Base-by-base conservation (phyloP, 768 basidiomycete genomes). In the Phylloporus scabripes region DNA sequence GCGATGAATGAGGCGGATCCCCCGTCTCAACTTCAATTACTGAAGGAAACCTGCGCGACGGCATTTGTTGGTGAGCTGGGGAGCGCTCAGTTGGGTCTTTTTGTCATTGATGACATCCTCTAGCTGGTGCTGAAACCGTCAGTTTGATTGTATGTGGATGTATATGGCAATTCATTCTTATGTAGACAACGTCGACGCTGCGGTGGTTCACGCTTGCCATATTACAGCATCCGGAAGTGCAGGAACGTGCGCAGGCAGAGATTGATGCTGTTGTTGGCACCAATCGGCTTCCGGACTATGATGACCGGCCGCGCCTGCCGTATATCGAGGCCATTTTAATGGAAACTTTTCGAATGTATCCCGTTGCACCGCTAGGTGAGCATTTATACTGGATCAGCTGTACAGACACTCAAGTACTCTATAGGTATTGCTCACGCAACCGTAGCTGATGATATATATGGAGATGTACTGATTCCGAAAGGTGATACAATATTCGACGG, bases 131-230 rank as follows among this genome's bases (percentile, higher is more conserved):
- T 11, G 62, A 58, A 43, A 53, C 63, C 0, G 54, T 56, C 7
- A 40, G 61, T 51, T 7, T 20, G 5, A 28, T 18, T 20, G 3
- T 1, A 1, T 36, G 1, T 20, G 12, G 12, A 18, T 18, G 23
- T 8, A 11, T 45, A 7, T 45, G 15, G 36, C 9, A 34, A 14
- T 24, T 53, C 32, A 47, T 2, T 33, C 12, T 49, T 37, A 33
- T 15, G 17, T 24, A 57, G 53, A 46, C 50, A 5, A 12, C 42
- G 1, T 36, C 62, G 1, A 52, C 48, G 11, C 29, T 56, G 15
- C 14, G 39, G n/a, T 26, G 14, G 1, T 70, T 72, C 47, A 52
- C 70, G 49, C 53, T 70, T n/a, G 62, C 60, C 11, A 71, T 70
- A 63, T 24, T 62, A 7, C 48, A 51, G 7, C 36, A 67, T 45